These are phyloP conservation scores for Rhynchospora pubera DNA, from an alignment of 176 grass and related monocot species.

Conservation along the genomic window DNA sequence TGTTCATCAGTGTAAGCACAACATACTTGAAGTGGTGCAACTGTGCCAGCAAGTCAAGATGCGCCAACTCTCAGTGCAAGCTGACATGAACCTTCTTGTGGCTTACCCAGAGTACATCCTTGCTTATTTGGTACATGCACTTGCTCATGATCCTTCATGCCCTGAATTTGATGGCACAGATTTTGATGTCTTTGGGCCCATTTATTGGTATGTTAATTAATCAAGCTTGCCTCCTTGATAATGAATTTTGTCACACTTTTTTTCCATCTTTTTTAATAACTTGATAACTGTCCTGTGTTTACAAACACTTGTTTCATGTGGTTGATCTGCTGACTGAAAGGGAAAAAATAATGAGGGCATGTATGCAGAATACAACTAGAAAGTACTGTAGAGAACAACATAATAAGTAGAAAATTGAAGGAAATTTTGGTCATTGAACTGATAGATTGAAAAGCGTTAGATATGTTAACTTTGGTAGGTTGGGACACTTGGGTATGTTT, in stretches of 20 bases:
- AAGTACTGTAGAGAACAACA: too few relatives aligned
- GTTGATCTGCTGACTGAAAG: too few relatives aligned
- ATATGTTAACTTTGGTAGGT: background rate
- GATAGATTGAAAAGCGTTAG: too few relatives aligned
- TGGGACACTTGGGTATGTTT: background rate
- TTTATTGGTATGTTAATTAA: conserved; percentile 65
- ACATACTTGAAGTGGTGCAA: conserved; percentile 79
- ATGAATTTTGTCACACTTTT: background rate
- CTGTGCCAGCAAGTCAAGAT: conserved; percentile 95
- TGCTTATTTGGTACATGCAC: conserved; percentile 78
- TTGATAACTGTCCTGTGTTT: background rate
- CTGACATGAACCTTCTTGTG: conserved; percentile 53
- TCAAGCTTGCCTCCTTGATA: background rate
- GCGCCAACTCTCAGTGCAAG: conserved; percentile 88
- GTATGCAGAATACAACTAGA: too few relatives aligned
- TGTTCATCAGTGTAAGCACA: conserved; percentile 55
- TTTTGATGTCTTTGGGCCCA: conserved; percentile 64
- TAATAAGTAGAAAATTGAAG: too few relatives aligned
- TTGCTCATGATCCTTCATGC: conserved; percentile 65
- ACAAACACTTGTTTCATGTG: too few relatives aligned
- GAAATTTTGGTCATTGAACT: too few relatives aligned
- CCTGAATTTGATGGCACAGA: conserved; percentile 66
- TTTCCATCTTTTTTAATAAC: background rate
- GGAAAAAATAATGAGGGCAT: too few relatives aligned
- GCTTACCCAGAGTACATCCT: conserved; percentile 97